phyloP scores from a whole-genome alignment of 257 asterid species.

The Thymus quinquecostatus region DNA sequence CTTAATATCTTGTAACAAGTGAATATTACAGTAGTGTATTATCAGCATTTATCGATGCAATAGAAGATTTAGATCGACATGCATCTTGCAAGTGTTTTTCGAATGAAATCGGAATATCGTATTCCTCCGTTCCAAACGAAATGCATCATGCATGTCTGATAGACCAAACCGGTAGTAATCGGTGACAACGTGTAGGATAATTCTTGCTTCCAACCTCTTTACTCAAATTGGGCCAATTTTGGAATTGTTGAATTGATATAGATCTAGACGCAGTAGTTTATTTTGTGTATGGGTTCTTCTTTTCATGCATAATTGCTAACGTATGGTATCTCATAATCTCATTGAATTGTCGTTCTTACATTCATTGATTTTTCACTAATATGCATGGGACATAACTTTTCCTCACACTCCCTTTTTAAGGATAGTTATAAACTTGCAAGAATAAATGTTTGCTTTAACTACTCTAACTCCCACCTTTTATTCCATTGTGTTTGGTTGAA shows the following conservation, averaged over 20 bases:
- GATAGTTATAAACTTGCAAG: neutral
- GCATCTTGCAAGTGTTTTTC: no score
- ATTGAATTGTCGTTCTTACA: neutral
- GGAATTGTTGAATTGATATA: neutral
- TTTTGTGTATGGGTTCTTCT: neutral
- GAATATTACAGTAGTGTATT: no score
- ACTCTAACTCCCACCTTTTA: no score
- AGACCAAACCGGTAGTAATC: neutral
- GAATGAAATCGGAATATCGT: no score
- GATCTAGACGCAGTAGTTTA: neutral
- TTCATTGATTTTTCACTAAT: conserved; percentile 8
- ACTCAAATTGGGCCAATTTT: neutral
- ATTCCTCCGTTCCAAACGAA: no score
- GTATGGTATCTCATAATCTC: neutral
- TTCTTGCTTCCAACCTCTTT: neutral
- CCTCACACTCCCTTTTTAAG: neutral
- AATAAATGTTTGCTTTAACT: neutral
- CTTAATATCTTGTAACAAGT: no score
- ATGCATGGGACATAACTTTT: neutral
- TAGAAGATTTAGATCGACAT: no score
- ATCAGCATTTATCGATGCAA: no score
- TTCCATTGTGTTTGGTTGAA: no score
- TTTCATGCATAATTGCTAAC: neutral
- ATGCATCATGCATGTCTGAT: no score
- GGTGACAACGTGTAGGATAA: neutral